Percentiles rank a stretch among this genome's conserved stretches.
These are phyloP conservation scores for Penicillium psychrosexuale DNA, from an alignment of 2,329 filamentous ascomycete genomes.

Conservation along the genomic window DNA sequence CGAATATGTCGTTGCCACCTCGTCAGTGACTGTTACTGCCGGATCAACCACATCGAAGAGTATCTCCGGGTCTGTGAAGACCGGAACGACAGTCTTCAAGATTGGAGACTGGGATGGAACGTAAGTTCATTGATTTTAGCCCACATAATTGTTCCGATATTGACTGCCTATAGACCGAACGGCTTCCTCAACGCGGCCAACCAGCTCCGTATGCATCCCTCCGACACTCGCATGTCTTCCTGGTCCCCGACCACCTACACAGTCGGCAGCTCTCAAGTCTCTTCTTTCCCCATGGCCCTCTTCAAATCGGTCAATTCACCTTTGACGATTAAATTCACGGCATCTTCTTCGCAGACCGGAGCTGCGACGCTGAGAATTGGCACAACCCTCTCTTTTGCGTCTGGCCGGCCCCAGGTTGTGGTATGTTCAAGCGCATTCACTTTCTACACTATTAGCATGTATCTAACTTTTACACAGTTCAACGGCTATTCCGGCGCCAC, in stretches of 20 bases:
- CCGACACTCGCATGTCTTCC: conserved; percentile 60
- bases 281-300: conserved; percentile 63
- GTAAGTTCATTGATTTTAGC: conserved; percentile 17
- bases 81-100: conserved; percentile 57
- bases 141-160: conserved; percentile 7
- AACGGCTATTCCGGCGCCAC: conserved; percentile 53
- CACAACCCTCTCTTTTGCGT: conserved; percentile 61
- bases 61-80: conserved; percentile 50
- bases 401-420: conserved; percentile 55
- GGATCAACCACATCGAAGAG: conserved; percentile 50
- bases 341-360: conserved; percentile 50
- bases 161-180: conserved; percentile 41
- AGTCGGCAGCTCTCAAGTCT: conserved; percentile 53
- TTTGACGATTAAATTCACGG: conserved; percentile 59
- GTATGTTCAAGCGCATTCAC: conserved; percentile 1
- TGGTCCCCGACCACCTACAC: conserved; percentile 63
- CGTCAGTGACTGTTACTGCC: conserved; percentile 50
- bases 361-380: conserved; percentile 61
- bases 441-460: no score
- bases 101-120: conserved; percentile 66
- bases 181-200: conserved; percentile 67
- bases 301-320: conserved; percentile 60
- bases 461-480: conserved; percentile 32
- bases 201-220: conserved; percentile 66
- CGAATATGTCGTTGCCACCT: conserved; percentile 55